Evolutionary conservation across 106 monocot species (phyloP).

Genomic region (Dioscorea dumetorum): DNA sequence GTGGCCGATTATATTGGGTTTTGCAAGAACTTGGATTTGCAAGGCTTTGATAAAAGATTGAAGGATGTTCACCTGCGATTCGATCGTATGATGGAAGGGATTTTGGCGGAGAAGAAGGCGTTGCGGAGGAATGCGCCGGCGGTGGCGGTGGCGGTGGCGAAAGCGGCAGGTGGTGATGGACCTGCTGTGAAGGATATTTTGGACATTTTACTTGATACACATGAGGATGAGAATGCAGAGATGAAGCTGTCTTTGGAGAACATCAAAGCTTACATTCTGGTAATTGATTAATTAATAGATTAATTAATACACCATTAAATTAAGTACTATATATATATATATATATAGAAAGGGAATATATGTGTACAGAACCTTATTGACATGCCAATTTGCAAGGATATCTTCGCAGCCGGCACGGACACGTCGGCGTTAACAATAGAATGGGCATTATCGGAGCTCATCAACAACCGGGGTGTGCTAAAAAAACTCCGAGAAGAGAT

Average conservation of each 20-base stretch:
- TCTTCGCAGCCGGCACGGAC: slow-evolving; percentile 16
- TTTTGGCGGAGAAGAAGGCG: slow-evolving; percentile 22
- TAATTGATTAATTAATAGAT: neutral
- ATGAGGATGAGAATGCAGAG: slow-evolving; percentile 32
- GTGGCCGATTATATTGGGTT: slow-evolving; percentile 17
- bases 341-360: too few species aligned
- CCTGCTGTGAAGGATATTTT: slow-evolving; percentile 22
- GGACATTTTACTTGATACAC: slow-evolving; percentile 36
- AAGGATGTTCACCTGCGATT: slow-evolving; percentile 8
- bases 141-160: neutral
- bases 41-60: slow-evolving; percentile 19
- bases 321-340: too few species aligned
- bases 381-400: neutral
- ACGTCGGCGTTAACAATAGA: slow-evolving; percentile 9
- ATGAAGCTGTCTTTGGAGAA: slow-evolving; percentile 45
- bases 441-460: slow-evolving; percentile 21
- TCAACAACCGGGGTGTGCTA: slow-evolving; percentile 5
- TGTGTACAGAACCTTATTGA: too few species aligned
- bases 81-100: slow-evolving; percentile 31
- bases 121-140: neutral
- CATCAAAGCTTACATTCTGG: slow-evolving; percentile 44
- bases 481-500: slow-evolving; percentile 5
- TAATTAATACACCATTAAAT: too few species aligned
- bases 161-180: too few species aligned
- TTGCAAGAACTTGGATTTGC: slow-evolving; percentile 21